Base-by-base conservation (phyloP, 108 stramenopile genomes). In the Nitzschia sp. region DNA sequence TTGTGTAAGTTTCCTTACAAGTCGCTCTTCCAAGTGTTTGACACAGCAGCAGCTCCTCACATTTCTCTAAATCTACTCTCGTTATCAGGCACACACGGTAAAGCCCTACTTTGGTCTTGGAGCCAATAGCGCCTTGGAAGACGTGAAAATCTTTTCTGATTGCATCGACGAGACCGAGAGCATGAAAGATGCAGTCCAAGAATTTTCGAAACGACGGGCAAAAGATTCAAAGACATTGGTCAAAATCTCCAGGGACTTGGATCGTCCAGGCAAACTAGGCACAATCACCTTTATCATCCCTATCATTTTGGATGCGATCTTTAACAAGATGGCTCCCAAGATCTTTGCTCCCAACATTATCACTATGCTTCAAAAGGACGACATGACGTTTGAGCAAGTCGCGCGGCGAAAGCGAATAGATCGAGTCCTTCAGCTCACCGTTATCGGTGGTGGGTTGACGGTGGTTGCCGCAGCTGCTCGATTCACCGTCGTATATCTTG, bases 51-150 rank as follows among this genome's bases (percentile, higher is more conserved):
- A 6, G 13, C 13, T 13, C 38, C 38, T 11, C 38, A 11, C 38
- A 41, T 13, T 13, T 13, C 13, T 41, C 13, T 6, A 6, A 6
- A 41, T 41, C 13, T 41, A 41, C n/a, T 23, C 22, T 53, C 5
- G 5, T 53, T 19, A 13, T 29, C 31, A 28, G 27, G 27, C 31
- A 25, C 91, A 94, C 58, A 81, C 91, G n/a, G 92, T 94, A 32
- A 93, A 95, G 59, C 96, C 96, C 8, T 97, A 95, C 66, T 97
- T 91, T 77, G 97, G 97, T 27, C 73, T 96, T 1, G 97, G 97
- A 25, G 92, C 92, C 59, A 97, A 97, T 76, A 79, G 82, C n/a
- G 97, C 97, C 3, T 76, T 97, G 48, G 94, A 97, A 78, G 97
- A 97, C 66, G 94, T 96, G 9, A 53, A 53, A 4, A 65, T 73